Evolutionary conservation across 2,329 filamentous ascomycete species (phyloP), one percentile per base, ranked within the genome.

Genomic region (Fusarium sp.): DNA sequence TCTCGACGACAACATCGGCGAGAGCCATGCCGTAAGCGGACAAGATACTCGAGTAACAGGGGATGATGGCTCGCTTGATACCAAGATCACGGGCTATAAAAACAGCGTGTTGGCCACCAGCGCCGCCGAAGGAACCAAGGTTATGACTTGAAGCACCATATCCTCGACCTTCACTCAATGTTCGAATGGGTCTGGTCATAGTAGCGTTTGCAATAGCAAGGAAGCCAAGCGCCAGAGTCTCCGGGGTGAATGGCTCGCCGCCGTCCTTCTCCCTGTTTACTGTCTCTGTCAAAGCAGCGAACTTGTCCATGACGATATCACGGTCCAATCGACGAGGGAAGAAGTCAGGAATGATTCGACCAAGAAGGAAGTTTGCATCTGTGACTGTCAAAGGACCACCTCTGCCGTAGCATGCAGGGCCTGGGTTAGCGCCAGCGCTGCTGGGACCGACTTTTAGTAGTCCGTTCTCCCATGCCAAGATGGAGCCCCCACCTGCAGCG

Each of bases 191-290:
- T 31, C 91, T 82, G 0, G 88, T 89, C 90, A 93, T 93, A 1
- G 89, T 88, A 72, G 91, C 90, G 63, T 93, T 92, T 6, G 90
- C 90, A 43, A 93, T 89, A 52, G 90, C 87, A 68, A 93, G 85
- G 72, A 93, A 93, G 0, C 91, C 91, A 61, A 90, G 88, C 0
- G 91, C 91, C 0, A 75, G n/a, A 4, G 63, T 67, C 45, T 75
- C 71, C 0, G 69, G 62, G 0, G 74, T 74, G 5, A 75, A 73
- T 1, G 47, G 50, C 0, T 72, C 67, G 1, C 58, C 52, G 0
- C 57, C 63, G 15, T 70, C 69, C 21, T 70, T 75, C 4, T 74
- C 72, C 47, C 20, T 55, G 33, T 76, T 76, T 23, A 76, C 65
- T 0, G 20, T 41, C 0, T 65, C 73, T 0, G 82, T 80, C 5